Base-by-base conservation (phyloP, 208 protist genomes). In the Acanthamoeba quina region DNA sequence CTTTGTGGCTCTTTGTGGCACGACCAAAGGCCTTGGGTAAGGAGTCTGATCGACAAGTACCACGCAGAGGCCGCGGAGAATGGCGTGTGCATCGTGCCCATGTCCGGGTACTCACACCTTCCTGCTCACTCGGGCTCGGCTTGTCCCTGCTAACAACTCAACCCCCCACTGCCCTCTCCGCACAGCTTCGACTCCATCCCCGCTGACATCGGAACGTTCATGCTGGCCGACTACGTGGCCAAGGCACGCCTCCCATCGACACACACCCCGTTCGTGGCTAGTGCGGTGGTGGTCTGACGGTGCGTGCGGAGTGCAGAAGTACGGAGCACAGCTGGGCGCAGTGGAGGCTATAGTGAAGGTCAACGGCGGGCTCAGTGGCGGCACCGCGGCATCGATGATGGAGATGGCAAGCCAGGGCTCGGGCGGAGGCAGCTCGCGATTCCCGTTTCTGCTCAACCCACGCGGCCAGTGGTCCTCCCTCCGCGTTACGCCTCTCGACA, bases 171-270 rank as follows among this genome's bases (percentile, higher is more conserved):
- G 6, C 7, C 10, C 41, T 44, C 41, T 44, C 41, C 31, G 68
- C 31, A n/a, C 72, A 90, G 96, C 4, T 80, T 96, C 56, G 96
- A 97, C 92, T 96, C 82, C 10, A 89, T 97, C 29, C 96, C 96
- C 15, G 96, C 93, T 17, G 95, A 96, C 83, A 34, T 96, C 0
- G 60, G 88, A 5, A 58, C 54, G 26, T 83, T 80, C 47, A 86
- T 82, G 74, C 78, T 94, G 10, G 52, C 49, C 21, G 56, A 74
- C 44, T 85, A 90, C 49, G 92, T 94, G 10, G 26, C 37, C 15
- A 66, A 86, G 64, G 62, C 34, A 44, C 58, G 54, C 41, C 64
- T 44, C 29, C 31, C 56, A 6, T 5, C 3, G 44, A 5, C 44
- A 47, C 44, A 47, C 44, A 5, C 6, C 44, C 44, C 3, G 44